Evolutionary conservation across 768 basidiomycete species (phyloP), one percentile per base, ranked within the genome.

Genomic region (Artomyces pyxidatus): DNA sequence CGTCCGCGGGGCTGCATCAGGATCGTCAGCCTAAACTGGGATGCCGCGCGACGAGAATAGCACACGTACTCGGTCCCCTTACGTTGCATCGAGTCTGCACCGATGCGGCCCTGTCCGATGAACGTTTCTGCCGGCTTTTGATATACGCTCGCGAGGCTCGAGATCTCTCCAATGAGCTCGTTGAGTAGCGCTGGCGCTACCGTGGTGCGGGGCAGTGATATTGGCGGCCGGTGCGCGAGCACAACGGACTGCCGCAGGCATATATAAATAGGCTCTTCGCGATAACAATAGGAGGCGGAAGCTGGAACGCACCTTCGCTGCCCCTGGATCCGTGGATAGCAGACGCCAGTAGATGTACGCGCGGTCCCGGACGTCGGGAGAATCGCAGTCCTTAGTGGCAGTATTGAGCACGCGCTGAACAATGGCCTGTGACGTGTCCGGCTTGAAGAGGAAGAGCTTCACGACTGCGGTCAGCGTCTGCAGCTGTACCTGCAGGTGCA

Each of bases 311-410:
- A 89, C 93, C 76, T 97, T 99, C 0, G 96, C 95, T 16, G 95
- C 92, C 2, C 81, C 89, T 1, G 94, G 90, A 65, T 99, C 95
- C 48, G 91, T 93, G 6, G 91, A 95, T 23, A 99, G 65, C 54
- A 99, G 61, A 52, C 96, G 76, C 96, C 96, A 99, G 61, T 98
- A 98, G 35, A 98, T 95, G 62, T 98, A 99, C 1, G 96, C 96
- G 42, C 94, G 77, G 64, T 99, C 96, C 37, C 96, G 78, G 14
- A 99, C 90, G 63, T 98, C 95, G 11, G 96, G 90, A 5, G 87
- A 93, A 59, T 99, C 96, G 58, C 93, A 96, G 57, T 93, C 92
- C 61, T 93, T 97, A 3, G 96, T 99, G 0, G 96, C 96, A 0
- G 91, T 93, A 53, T 88, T 84, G 37, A 98, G 70, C 3, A 97